Evolutionary conservation across 257 asterid species (phyloP).

Genomic region (Verbascum thapsus): DNA sequence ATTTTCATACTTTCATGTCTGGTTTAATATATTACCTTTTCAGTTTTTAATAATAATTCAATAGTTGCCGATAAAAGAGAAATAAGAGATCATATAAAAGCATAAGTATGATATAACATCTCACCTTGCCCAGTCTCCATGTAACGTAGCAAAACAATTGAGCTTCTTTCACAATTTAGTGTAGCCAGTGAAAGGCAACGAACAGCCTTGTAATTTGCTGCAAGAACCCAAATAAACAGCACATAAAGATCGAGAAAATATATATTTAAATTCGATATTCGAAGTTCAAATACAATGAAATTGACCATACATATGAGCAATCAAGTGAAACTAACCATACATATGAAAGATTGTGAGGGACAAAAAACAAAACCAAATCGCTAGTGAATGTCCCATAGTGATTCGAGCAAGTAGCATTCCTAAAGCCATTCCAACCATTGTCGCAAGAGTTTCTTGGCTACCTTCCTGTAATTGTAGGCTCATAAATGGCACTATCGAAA

Average conservation of each 20-base stretch:
- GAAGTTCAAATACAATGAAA: constrained; percentile 26
- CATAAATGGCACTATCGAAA: neutral
- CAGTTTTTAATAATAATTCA: neutral
- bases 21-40: neutral
- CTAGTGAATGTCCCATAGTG: constrained; percentile 73
- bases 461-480: constrained; percentile 68
- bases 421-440: constrained; percentile 95
- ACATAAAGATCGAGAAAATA: constrained; percentile 6
- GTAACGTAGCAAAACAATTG: constrained; percentile 66
- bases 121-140: constrained; percentile 81
- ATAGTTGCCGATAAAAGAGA: neutral
- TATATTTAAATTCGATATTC: constrained; percentile 24
- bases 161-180: constrained; percentile 80
- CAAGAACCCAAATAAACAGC: constrained; percentile 25
- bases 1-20: neutral
- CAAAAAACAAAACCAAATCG: constrained; percentile 89
- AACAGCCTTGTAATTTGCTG: constrained; percentile 96
- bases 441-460: constrained; percentile 96
- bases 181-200: constrained; percentile 79
- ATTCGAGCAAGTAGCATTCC: constrained; percentile 92
- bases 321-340: constrained; percentile 86
- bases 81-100: neutral
- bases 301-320: constrained; percentile 25
- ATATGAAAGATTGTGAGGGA: constrained; percentile 93
- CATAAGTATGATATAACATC: too few species aligned